phyloP scores from a whole-genome alignment of 2,329 filamentous ascomycete species.

The Nigrospora sphaerica region DNA sequence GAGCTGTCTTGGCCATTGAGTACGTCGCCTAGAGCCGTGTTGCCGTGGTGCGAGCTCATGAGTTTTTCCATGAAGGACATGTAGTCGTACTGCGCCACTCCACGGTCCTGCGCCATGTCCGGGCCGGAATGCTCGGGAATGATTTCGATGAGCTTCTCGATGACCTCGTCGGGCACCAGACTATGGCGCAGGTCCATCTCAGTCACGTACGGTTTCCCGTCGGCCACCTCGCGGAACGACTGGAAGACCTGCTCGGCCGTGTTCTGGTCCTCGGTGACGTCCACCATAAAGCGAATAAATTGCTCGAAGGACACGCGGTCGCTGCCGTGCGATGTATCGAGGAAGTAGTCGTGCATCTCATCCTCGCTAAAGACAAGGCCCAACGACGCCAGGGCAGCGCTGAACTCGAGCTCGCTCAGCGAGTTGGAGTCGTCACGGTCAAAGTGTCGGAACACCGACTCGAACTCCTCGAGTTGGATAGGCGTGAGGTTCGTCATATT shows the following conservation, averaged over 20 bases:
- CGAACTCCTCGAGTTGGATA: conserved; percentile 97
- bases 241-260: conserved; percentile 98
- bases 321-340: conserved; percentile 72
- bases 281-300: conserved; percentile 99
- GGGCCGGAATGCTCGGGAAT: conserved; percentile 82
- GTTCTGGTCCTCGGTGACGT: conserved; percentile 97
- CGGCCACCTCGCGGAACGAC: conserved; percentile 92
- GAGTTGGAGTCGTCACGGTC: conserved; percentile 89
- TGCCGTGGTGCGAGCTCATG: conserved; percentile 33
- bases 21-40: conserved; percentile 16
- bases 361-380: conserved; percentile 94
- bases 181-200: conserved; percentile 94
- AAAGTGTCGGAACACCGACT: conserved; percentile 96
- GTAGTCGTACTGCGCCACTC: conserved; percentile 88
- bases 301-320: conserved; percentile 93
- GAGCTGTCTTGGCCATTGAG: conserved; percentile 22
- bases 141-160: conserved; percentile 80
- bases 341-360: conserved; percentile 95
- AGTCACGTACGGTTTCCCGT: conserved; percentile 97
- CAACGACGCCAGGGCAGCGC: conserved; percentile 86
- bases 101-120: conserved; percentile 77
- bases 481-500: conserved; percentile 99
- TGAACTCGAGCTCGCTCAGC: conserved; percentile 90
- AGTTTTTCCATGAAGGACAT: conserved; percentile 93
- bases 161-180: conserved; percentile 92